Percentiles rank a stretch among this genome's conserved stretches.
Evolutionary conservation across 2,329 filamentous ascomycete species (phyloP).

Genomic region (Exophiala lecanii-corni): DNA sequence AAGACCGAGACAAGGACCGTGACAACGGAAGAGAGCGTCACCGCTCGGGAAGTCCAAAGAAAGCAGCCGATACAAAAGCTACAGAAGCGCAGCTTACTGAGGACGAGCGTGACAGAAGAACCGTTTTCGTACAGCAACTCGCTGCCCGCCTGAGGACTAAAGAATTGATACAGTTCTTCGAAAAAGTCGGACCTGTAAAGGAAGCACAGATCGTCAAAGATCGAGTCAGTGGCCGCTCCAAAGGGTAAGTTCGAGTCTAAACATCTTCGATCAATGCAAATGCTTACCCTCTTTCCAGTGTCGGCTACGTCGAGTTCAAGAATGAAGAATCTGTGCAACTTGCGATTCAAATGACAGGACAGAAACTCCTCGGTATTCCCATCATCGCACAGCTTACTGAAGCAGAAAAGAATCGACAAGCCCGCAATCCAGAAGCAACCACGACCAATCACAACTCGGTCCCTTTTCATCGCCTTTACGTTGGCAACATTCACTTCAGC

Average conservation of each 20-base stretch:
- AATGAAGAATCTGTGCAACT: slow-evolving; percentile 87
- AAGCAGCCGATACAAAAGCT: slow-evolving; percentile 41
- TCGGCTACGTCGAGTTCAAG: slow-evolving; percentile 99
- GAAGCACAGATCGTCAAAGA: slow-evolving; percentile 99
- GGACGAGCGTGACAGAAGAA: slow-evolving; percentile 93
- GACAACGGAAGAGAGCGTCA: too few relatives aligned
- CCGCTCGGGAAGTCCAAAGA: slow-evolving; percentile 40
- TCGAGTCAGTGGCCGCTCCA: slow-evolving; percentile 90
- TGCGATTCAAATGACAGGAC: slow-evolving; percentile 96
- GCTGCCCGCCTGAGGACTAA: slow-evolving; percentile 88
- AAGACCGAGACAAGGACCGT: slow-evolving; percentile 44
- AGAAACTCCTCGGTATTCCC: slow-evolving; percentile 96
- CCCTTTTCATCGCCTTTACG: slow-evolving; percentile 95
- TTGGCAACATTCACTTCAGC: slow-evolving; percentile 99
- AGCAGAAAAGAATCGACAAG: slow-evolving; percentile 98
- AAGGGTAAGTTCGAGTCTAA: slow-evolving; percentile 68
- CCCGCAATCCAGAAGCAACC: slow-evolving; percentile 70
- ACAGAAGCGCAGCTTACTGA: slow-evolving; percentile 74
- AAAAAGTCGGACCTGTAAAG: slow-evolving; percentile 88
- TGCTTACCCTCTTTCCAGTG: slow-evolving; percentile 53
- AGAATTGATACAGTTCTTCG: slow-evolving; percentile 91
- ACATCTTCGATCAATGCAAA: too few relatives aligned
- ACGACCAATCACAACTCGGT: slow-evolving; percentile 72
- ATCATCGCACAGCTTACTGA: slow-evolving; percentile 98
- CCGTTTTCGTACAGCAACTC: slow-evolving; percentile 97